phyloP scores from a whole-genome alignment of 2,329 filamentous ascomycete species.

The Arachnopeziza araneosa region DNA sequence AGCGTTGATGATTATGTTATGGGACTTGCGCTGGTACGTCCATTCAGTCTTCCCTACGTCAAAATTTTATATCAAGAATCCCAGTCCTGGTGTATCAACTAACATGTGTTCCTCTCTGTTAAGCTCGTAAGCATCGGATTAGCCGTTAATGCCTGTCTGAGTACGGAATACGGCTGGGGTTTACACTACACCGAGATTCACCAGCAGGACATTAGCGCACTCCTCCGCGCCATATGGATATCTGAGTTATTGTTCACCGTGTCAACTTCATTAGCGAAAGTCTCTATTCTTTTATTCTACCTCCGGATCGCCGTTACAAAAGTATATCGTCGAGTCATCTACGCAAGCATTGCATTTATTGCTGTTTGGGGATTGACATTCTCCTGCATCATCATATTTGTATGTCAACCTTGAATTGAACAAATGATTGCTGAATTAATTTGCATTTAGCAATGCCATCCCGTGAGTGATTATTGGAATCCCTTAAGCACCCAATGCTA shows the following conservation, averaged over 20 bases:
- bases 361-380: slow-evolving; percentile 4
- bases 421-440: background rate
- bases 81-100: background rate
- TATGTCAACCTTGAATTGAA: background rate
- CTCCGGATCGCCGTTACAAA: slow-evolving; percentile 8
- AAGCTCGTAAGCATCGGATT: slow-evolving; percentile 3
- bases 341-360: slow-evolving; percentile 6
- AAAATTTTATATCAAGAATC: background rate
- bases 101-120: background rate
- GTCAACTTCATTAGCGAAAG: slow-evolving; percentile 5
- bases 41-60: background rate
- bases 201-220: background rate
- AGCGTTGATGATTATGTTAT: slow-evolving; percentile 8
- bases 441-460: slow-evolving; percentile 3
- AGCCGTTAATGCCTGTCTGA: slow-evolving; percentile 4
- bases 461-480: slow-evolving; percentile 2
- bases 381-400: slow-evolving; percentile 2
- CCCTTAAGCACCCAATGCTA: background rate
- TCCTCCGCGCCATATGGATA: slow-evolving; percentile 2
- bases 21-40: slow-evolving; percentile 5
- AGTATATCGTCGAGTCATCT: slow-evolving; percentile 7
- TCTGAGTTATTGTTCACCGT: slow-evolving; percentile 5
- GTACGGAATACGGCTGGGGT: slow-evolving; percentile 4
- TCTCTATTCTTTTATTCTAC: slow-evolving; percentile 16
- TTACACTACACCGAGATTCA: slow-evolving; percentile 2